These are phyloP conservation scores for Colletotrichum tamarilloi DNA, from an alignment of 2,329 filamentous ascomycete species.

Conservation along the genomic window DNA sequence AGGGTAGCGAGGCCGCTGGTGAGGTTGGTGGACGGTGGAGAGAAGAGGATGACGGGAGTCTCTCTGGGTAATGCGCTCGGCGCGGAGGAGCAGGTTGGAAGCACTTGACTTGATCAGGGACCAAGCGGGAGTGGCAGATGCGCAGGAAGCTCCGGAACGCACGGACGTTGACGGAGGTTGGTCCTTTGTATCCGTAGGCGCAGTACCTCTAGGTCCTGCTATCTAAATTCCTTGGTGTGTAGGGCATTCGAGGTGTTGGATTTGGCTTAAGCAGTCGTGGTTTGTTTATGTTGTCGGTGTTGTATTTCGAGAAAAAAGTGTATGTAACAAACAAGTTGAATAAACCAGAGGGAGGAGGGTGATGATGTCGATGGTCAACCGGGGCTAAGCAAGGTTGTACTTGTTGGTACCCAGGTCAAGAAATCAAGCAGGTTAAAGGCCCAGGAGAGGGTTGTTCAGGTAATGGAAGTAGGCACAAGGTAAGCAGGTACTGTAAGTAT, in stretches of 20 bases:
- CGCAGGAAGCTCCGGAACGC: constrained; percentile 35
- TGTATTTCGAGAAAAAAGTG: not conserved
- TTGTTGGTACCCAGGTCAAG: not conserved
- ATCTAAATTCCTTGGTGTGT: too few relatives aligned
- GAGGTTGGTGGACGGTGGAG: not conserved
- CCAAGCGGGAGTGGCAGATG: constrained; percentile 30
- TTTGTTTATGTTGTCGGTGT: not conserved
- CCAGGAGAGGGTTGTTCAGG: not conserved
- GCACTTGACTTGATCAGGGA: constrained; percentile 21
- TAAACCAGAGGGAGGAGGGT: not conserved
- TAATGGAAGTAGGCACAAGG: not conserved
- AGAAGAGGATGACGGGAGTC: not conserved
- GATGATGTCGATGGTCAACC: not conserved
- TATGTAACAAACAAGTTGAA: not conserved
- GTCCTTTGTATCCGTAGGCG: too few relatives aligned
- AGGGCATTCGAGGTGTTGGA: not conserved
- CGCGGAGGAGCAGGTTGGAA: constrained; percentile 6
- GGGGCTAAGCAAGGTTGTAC: not conserved
- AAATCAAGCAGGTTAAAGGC: not conserved
- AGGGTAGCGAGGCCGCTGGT: not conserved
- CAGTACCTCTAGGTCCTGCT: not conserved
- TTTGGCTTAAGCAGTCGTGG: not conserved
- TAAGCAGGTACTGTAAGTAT: not conserved
- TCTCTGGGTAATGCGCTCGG: constrained; percentile 18
- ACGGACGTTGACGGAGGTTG: constrained; percentile 24